Conservation (phyloP, 805 yeast genomes). For the Nadsonia fulvescens region DNA sequence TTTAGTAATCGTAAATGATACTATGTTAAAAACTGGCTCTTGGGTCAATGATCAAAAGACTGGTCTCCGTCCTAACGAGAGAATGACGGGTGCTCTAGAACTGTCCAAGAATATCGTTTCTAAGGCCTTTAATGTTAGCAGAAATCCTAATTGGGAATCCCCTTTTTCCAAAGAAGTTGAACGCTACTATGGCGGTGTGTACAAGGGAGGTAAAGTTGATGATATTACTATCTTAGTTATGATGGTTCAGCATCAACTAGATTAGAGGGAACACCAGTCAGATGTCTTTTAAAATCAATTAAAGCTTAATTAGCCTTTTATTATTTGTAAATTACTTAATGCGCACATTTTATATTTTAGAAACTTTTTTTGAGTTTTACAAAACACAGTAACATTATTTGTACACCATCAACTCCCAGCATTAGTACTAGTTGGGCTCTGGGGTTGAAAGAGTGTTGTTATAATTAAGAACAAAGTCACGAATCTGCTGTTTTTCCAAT, state of each 20-base stretch:
- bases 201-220: conserved; percentile 88
- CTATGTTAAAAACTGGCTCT: conserved; percentile 18
- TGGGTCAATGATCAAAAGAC: conserved; percentile 17
- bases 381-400: too few relatives aligned
- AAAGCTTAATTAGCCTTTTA: too few relatives aligned
- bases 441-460: too few relatives aligned
- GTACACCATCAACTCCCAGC: too few relatives aligned
- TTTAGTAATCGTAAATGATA: conserved; percentile 45
- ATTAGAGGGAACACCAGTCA: too few relatives aligned
- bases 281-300: too few relatives aligned
- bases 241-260: conserved; percentile 28
- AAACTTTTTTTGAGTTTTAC: too few relatives aligned
- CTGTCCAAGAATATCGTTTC: conserved; percentile 40
- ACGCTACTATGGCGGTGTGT: conserved; percentile 44
- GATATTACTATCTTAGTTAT: conserved; percentile 76
- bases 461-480: too few relatives aligned
- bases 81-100: conserved; percentile 22
- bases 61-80: conserved; percentile 10
- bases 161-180: conserved; percentile 72
- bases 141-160: conserved; percentile 58
- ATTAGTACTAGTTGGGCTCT: too few relatives aligned
- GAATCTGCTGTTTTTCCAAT: too few relatives aligned
- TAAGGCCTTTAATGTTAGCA: conserved; percentile 50
- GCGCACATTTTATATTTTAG: too few relatives aligned
- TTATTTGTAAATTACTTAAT: too few relatives aligned